These are phyloP conservation scores for Penicillium atrosanguineum DNA, from an alignment of 495 filamentous ascomycete genomes.

Conservation along the genomic window DNA sequence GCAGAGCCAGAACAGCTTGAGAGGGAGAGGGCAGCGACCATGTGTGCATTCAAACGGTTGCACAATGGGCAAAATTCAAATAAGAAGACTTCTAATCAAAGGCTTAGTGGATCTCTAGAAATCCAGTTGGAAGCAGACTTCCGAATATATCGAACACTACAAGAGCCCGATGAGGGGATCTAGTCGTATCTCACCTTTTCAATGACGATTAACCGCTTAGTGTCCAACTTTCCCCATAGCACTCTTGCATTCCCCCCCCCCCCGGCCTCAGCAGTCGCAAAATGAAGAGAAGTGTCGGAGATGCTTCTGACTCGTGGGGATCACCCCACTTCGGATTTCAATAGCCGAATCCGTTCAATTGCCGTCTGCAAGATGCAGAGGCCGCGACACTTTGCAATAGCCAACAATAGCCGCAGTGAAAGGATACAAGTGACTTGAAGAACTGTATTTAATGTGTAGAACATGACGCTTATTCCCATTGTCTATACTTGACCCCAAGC, in stretches of 20 bases:
- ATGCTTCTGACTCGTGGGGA: neutral
- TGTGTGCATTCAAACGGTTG: too few relatives aligned
- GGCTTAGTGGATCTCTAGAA: too few relatives aligned
- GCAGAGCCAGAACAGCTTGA: too few relatives aligned
- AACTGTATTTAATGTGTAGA: neutral
- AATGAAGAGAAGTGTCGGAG: neutral
- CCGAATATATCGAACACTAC: neutral
- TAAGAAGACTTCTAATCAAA: too few relatives aligned
- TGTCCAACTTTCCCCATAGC: conserved; percentile 1
- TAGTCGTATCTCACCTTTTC: too few relatives aligned
- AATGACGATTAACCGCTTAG: neutral
- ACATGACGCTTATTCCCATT: neutral
- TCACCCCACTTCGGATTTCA: conserved; percentile 14
- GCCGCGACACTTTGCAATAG: conserved; percentile 4
- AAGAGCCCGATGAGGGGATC: neutral
- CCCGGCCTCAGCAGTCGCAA: neutral
- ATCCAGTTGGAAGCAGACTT: neutral
- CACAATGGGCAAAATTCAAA: too few relatives aligned
- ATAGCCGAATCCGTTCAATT: conserved; percentile 16
- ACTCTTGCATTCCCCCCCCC: conserved; percentile 6
- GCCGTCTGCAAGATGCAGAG: conserved; percentile 7
- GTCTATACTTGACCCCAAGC: neutral
- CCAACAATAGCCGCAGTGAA: conserved; percentile 9
- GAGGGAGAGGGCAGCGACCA: too few relatives aligned
- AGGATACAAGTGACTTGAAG: neutral